A percentile compares a stretch with the other conserved stretches of the same genome.
These are phyloP conservation scores for Anthoceros angustus DNA, from an alignment of 225 moss, liverwort and hornwort genomes.

Conservation along the genomic window DNA sequence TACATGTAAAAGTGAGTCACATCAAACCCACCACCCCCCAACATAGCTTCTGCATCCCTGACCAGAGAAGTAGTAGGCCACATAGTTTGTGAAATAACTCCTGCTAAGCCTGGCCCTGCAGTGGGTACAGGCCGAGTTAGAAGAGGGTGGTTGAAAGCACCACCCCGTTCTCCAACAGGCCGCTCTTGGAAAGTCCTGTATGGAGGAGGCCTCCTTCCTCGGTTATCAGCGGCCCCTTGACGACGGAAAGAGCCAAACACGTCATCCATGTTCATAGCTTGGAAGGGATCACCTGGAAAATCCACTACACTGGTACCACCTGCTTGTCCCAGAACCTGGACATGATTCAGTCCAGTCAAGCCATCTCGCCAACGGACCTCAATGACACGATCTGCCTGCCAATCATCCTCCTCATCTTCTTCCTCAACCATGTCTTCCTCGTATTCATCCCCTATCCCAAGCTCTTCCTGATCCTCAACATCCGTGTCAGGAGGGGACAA, in stretches of 20 bases:
- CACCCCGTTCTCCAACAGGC: constrained; percentile 51
- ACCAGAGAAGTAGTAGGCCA: constrained; percentile 78
- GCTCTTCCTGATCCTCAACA: constrained; percentile 92
- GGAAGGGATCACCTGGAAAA: constrained; percentile 82
- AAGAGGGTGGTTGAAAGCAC: constrained; percentile 83
- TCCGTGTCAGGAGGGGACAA: constrained; percentile 94
- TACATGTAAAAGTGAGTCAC: constrained; percentile 98
- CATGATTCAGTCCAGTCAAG: constrained; percentile 82
- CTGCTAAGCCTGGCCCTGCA: constrained; percentile 39
- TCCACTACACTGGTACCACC: constrained; percentile 70
- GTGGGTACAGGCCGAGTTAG: constrained; percentile 69
- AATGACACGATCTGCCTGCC: constrained; percentile 85
- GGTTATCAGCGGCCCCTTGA: constrained; percentile 47
- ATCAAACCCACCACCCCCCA: constrained; percentile 73
- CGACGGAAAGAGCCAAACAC: constrained; percentile 87
- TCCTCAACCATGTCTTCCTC: constrained; percentile 92
- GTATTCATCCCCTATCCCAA: constrained; percentile 80
- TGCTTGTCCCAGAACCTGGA: constrained; percentile 72
- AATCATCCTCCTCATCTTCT: constrained; percentile 93
- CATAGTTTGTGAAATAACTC: constrained; percentile 44
- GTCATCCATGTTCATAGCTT: constrained; percentile 96
- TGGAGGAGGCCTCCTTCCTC: constrained; percentile 41
- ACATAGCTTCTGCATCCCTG: constrained; percentile 81
- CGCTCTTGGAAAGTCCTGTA: constrained; percentile 78
- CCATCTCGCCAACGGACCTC: constrained; percentile 96